phyloP scores from a whole-genome alignment of 2,329 filamentous ascomycete species.

The Chrysoporthe cubensis region DNA sequence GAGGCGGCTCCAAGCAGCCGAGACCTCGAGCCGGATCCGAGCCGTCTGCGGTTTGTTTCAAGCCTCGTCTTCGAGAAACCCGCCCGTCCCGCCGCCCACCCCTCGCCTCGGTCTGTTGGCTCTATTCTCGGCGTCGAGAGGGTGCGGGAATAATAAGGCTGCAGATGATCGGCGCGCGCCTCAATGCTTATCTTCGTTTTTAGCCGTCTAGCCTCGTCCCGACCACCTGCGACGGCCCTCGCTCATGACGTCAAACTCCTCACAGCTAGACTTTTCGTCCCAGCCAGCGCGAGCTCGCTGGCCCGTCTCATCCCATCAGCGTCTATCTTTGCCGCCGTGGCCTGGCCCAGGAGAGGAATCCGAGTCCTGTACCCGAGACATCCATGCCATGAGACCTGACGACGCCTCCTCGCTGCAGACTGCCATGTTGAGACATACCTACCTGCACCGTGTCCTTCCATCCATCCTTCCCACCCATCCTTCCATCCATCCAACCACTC shows the following conservation, averaged over 20 bases:
- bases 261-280: too few species aligned
- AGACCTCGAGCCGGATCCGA: neutral
- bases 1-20: neutral
- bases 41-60: neutral
- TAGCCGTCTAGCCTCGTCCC: neutral
- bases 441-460: neutral
- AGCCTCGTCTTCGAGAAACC: neutral
- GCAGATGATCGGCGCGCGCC: neutral
- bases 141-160: neutral
- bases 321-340: too few species aligned
- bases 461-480: neutral
- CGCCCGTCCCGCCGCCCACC: neutral
- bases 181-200: neutral
- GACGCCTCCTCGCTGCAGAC: neutral
- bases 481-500: too few species aligned
- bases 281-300: too few species aligned
- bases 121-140: neutral
- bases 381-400: neutral
- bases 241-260: neutral
- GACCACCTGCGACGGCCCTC: neutral
- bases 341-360: neutral
- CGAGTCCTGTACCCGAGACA: neutral
- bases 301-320: too few species aligned
- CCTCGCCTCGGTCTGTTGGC: neutral
- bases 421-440: neutral